These are phyloP conservation scores for Takashimella koratensis DNA, from an alignment of 1,284 basidiomycete species.

Conservation along the genomic window DNA sequence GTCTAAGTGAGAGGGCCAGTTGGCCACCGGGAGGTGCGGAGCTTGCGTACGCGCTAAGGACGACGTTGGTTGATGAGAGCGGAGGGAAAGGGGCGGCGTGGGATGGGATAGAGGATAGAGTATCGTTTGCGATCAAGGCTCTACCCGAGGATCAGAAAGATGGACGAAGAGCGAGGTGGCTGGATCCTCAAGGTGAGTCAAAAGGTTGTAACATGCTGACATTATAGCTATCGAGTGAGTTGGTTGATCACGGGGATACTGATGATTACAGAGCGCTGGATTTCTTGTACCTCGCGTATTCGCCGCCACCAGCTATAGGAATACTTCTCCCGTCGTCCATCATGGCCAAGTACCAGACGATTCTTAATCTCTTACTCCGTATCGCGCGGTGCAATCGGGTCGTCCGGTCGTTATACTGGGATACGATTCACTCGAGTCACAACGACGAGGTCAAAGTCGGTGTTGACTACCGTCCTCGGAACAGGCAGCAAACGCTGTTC, in stretches of 20 bases:
- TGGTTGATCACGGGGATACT: slow-evolving; percentile 49
- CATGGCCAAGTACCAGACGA: slow-evolving; percentile 74
- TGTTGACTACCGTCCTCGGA: slow-evolving; percentile 16
- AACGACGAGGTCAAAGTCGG: slow-evolving; percentile 21
- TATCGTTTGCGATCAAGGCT: slow-evolving; percentile 76
- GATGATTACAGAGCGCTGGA: slow-evolving; percentile 64
- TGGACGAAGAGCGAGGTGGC: slow-evolving; percentile 63
- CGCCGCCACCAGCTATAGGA: slow-evolving; percentile 66
- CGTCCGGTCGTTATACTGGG: slow-evolving; percentile 61
- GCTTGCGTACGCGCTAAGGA: slow-evolving; percentile 69
- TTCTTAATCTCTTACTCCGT: slow-evolving; percentile 73
- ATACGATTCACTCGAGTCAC: slow-evolving; percentile 22
- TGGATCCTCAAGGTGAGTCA: slow-evolving; percentile 58
- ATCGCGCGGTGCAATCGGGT: slow-evolving; percentile 73
- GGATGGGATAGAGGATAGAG: slow-evolving; percentile 67
- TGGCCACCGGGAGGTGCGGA: slow-evolving; percentile 85
- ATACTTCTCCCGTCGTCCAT: slow-evolving; percentile 65
- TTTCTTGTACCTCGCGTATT: slow-evolving; percentile 82
- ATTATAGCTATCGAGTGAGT: slow-evolving; percentile 62
- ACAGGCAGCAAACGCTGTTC: slow-evolving; percentile 56
- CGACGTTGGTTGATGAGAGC: slow-evolving; percentile 33
- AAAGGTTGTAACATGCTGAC: background rate
- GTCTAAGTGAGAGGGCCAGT: slow-evolving; percentile 62
- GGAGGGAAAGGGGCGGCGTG: slow-evolving; percentile 37
- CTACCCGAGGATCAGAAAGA: slow-evolving; percentile 55